phyloP scores from a whole-genome alignment of 2,329 filamentous ascomycete genomes.

The Ceratocystis albifundus region DNA sequence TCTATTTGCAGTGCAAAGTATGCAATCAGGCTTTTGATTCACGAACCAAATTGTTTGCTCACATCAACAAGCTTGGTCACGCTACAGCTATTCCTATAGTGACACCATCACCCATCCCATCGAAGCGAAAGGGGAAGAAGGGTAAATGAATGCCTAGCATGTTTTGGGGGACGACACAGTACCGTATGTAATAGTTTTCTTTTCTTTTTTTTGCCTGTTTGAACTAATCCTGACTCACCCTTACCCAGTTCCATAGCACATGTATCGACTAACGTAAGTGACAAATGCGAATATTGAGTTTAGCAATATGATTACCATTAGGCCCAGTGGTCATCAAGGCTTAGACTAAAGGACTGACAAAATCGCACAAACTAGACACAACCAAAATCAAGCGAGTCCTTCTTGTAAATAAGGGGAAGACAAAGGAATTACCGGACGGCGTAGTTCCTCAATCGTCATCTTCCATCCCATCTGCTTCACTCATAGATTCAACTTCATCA shows the following conservation, averaged over 20 bases:
- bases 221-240: background rate
- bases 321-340: too few species aligned
- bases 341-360: too few species aligned
- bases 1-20: conserved; percentile 25
- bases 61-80: conserved; percentile 56
- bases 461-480: conserved; percentile 47
- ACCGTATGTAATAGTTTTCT: background rate
- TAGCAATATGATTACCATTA: too few species aligned
- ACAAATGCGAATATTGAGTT: too few species aligned
- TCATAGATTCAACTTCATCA: conserved; percentile 81
- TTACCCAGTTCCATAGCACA: background rate
- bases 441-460: conserved; percentile 9
- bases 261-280: background rate
- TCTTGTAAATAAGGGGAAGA: too few species aligned
- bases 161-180: background rate
- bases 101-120: background rate
- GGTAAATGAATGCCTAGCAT: background rate
- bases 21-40: conserved; percentile 44
- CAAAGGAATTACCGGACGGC: too few species aligned
- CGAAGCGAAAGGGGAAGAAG: conserved; percentile 15
- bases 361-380: too few species aligned
- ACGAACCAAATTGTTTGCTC: conserved; percentile 59
- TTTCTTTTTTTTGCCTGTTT: too few species aligned
- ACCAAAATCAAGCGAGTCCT: too few species aligned
- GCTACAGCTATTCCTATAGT: conserved; percentile 37